Evolutionary conservation across 495 filamentous ascomycete species (phyloP).

Genomic region (Penicillium verhagenii): DNA sequence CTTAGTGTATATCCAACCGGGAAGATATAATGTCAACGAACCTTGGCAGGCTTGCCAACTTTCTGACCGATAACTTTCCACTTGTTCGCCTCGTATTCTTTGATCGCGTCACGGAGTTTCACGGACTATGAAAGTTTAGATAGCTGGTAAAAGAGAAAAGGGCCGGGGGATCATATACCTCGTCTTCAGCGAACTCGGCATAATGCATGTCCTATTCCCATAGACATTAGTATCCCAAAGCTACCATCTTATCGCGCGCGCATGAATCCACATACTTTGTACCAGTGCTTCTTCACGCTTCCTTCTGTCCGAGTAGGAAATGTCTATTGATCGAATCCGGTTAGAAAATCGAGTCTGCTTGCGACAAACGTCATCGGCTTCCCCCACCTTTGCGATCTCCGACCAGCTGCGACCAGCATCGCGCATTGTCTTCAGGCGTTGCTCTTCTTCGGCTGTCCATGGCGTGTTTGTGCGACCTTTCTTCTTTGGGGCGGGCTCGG

Average conservation of each 20-base stretch:
- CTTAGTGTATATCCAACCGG: slow-evolving; percentile 6
- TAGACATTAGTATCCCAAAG: background rate
- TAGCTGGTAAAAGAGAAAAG: no score
- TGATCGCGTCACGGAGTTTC: slow-evolving; percentile 88
- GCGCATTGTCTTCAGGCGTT: slow-evolving; percentile 86
- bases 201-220: slow-evolving; percentile 88
- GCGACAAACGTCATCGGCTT: background rate
- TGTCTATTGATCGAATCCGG: slow-evolving; percentile 49
- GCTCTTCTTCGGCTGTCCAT: slow-evolving; percentile 94
- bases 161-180: slow-evolving; percentile 53
- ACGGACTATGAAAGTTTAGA: slow-evolving; percentile 60
- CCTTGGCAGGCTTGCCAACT: slow-evolving; percentile 97
- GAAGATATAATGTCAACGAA: slow-evolving; percentile 34
- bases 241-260: background rate
- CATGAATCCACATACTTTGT: slow-evolving; percentile 65
- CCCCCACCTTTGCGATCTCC: slow-evolving; percentile 87
- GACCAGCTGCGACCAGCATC: slow-evolving; percentile 93
- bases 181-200: slow-evolving; percentile 97
- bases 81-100: slow-evolving; percentile 97
- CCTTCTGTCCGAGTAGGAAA: slow-evolving; percentile 94
- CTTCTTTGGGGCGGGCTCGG: slow-evolving; percentile 65
- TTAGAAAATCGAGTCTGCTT: background rate
- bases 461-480: slow-evolving; percentile 96
- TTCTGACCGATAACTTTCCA: slow-evolving; percentile 97
- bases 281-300: slow-evolving; percentile 99